phyloP scores from a whole-genome alignment of 208 protist species.

The Acanthamoeba healyi region DNA sequence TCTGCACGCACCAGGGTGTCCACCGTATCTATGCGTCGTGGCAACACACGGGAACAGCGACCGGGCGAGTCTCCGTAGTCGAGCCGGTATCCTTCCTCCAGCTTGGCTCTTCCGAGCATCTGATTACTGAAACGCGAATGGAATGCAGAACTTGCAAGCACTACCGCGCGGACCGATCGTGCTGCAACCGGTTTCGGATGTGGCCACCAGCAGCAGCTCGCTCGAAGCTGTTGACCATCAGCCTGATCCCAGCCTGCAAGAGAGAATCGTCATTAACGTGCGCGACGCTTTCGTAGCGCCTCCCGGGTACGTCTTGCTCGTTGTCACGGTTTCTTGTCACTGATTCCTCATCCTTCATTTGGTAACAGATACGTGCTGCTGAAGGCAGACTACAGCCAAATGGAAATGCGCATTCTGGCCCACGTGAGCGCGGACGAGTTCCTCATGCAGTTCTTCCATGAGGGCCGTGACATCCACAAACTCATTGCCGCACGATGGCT shows the following conservation, averaged over 20 bases:
- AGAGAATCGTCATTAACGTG: conserved; percentile 44
- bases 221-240: neutral
- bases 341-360: neutral
- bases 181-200: neutral
- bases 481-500: conserved; percentile 62
- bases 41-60: conserved; percentile 65
- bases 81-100: neutral
- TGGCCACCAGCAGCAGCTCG: neutral
- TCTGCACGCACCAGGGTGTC: neutral
- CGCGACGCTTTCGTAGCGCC: conserved; percentile 59
- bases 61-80: conserved; percentile 24
- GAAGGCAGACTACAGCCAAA: conserved; percentile 66
- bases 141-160: conserved; percentile 55
- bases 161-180: conserved; percentile 20
- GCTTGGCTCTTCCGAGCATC: neutral
- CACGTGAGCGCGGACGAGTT: conserved; percentile 45
- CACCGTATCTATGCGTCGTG: neutral
- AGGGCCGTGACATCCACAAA: conserved; percentile 56
- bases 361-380: conserved; percentile 29
- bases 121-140: too few species aligned
- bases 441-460: conserved; percentile 60
- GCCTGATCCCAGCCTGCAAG: neutral
- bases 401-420: conserved; percentile 75
- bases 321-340: neutral
- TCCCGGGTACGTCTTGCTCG: neutral